phyloP scores from a whole-genome alignment of 164 flowering plant species.

The Echeveria elegans region DNA sequence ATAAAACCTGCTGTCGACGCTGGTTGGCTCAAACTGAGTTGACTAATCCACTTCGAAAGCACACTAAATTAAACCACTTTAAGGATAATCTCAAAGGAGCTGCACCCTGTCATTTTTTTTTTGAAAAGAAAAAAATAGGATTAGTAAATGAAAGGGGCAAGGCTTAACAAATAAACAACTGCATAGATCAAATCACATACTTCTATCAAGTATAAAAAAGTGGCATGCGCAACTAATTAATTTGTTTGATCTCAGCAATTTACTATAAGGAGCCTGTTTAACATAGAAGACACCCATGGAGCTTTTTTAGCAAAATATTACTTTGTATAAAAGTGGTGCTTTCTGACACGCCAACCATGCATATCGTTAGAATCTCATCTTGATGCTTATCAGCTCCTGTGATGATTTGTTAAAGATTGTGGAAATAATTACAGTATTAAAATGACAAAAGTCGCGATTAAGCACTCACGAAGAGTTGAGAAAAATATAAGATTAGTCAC shows the following conservation, averaged over 20 bases:
- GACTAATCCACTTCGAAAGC: too few relatives aligned
- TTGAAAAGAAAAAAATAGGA: too few relatives aligned
- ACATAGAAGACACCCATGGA: neutral
- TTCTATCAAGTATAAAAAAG: neutral
- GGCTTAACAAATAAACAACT: neutral
- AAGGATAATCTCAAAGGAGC: too few relatives aligned
- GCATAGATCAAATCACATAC: neutral
- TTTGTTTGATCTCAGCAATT: neutral
- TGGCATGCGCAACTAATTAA: constrained; percentile 1
- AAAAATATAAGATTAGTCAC: neutral
- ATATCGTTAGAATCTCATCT: neutral
- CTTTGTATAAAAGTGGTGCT: neutral
- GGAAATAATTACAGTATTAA: neutral
- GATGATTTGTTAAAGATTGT: neutral
- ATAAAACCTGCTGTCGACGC: too few relatives aligned
- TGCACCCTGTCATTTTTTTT: too few relatives aligned
- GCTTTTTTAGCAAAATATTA: neutral
- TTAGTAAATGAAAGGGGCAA: neutral
- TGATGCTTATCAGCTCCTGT: constrained; percentile 1
- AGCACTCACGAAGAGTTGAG: neutral
- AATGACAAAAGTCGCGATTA: neutral
- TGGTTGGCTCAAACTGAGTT: too few relatives aligned
- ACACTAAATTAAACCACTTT: too few relatives aligned
- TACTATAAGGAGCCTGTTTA: neutral
- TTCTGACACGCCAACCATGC: neutral